Evolutionary conservation across 2,329 filamentous ascomycete species (phyloP).

Genomic region (Lachnellula occidentalis): DNA sequence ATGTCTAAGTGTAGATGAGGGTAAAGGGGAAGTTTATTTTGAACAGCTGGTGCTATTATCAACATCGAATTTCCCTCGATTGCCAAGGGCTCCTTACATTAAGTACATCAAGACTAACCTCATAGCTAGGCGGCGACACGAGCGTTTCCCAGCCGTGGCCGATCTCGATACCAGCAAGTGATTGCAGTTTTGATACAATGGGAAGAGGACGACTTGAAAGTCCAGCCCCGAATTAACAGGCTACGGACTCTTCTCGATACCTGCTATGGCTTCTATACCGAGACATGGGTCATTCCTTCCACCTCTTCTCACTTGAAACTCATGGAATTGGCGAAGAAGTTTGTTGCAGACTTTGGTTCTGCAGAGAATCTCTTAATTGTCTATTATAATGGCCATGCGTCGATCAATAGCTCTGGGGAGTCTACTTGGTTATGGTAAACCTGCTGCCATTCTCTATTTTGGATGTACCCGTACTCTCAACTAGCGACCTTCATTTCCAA

Average conservation of each 20-base stretch:
- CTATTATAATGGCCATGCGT: conserved; percentile 23
- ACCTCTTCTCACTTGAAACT: conserved; percentile 20
- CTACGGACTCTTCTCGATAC: conserved; percentile 17
- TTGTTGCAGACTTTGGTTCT: conserved; percentile 16
- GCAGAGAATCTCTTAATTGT: conserved; percentile 20
- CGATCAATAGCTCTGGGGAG: conserved; percentile 17
- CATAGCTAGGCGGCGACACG: conserved; percentile 17
- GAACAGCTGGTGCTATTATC: no score
- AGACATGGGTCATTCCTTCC: conserved; percentile 21
- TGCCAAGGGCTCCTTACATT: background rate
- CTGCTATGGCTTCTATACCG: conserved; percentile 20
- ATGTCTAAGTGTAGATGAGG: no score
- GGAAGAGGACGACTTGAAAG: conserved; percentile 19
- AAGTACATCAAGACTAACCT: background rate
- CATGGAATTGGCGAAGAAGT: conserved; percentile 18
- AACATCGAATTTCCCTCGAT: no score
- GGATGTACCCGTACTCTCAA: background rate
- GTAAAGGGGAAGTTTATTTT: no score
- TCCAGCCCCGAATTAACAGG: conserved; percentile 17
- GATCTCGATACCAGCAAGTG: conserved; percentile 20
- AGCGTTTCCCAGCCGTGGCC: conserved; percentile 20
- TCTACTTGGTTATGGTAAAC: conserved; percentile 17
- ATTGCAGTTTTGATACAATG: conserved; percentile 20
- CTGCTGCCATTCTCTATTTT: background rate
- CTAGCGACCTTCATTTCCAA: background rate